Percentiles rank a stretch among this genome's conserved stretches.
Conservation (phyloP, 305 asterid genomes). For the Fraxinus albicans region DNA sequence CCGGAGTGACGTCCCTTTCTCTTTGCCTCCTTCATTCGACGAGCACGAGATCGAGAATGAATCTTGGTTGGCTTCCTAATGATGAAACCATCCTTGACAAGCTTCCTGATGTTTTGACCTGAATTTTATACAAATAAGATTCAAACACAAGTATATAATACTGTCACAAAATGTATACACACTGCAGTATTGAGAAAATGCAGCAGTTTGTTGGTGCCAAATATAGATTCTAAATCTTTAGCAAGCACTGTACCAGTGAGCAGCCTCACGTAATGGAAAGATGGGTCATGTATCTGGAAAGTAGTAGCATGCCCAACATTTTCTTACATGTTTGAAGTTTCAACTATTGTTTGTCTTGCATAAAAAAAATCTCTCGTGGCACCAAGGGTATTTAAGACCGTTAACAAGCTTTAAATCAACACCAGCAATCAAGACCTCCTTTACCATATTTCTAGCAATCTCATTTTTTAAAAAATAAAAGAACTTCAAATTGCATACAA, state of each 20-base stretch:
- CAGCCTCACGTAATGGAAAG: not conserved
- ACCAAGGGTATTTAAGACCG: not conserved
- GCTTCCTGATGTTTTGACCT: constrained; percentile 62
- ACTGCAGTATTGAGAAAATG: not conserved
- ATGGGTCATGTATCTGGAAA: not conserved
- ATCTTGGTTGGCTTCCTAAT: constrained; percentile 69
- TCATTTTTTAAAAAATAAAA: not conserved
- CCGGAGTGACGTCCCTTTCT: constrained; percentile 68
- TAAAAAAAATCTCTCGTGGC: not conserved
- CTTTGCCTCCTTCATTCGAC: constrained; percentile 64
- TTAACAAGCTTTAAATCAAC: not conserved
- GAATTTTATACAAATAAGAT: not conserved
- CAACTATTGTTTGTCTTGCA: not conserved
- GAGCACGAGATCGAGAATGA: constrained; percentile 64
- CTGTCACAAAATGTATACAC: not conserved
- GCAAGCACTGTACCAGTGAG: not conserved
- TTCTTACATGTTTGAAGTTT: not conserved
- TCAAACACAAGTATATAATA: not conserved
- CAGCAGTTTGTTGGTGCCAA: not conserved
- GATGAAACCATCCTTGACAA: constrained; percentile 56
- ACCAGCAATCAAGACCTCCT: not conserved
- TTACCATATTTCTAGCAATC: not conserved
- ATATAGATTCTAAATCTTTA: not conserved
- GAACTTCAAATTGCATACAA: not conserved
- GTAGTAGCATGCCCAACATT: not conserved